phyloP scores from a whole-genome alignment of 306 rosid species.

The Cicer pinnatifidum region DNA sequence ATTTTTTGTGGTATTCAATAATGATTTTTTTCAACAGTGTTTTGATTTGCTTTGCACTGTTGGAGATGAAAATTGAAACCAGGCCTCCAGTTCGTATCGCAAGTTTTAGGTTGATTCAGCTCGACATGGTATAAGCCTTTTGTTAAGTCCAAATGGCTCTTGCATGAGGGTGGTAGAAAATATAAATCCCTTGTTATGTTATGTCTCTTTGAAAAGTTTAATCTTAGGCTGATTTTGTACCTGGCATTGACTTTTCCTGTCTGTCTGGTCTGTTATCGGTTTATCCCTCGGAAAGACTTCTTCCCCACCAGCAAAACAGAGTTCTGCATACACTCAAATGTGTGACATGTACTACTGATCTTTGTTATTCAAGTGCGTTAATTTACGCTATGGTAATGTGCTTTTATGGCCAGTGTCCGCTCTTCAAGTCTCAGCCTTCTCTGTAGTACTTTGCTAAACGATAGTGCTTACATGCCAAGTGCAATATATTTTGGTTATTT shows the following conservation, averaged over 20 bases:
- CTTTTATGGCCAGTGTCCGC: constrained; percentile 4
- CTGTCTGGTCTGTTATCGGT: not conserved
- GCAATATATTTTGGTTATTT: constrained; percentile 15
- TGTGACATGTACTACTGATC: not conserved
- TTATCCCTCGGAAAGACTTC: not conserved
- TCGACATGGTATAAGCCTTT: not conserved
- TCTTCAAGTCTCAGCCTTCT: constrained; percentile 18
- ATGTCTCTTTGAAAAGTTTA: not conserved
- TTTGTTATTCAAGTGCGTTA: constrained; percentile 16
- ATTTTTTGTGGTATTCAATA: not conserved
- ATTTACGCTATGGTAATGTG: constrained; percentile 22
- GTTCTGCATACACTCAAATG: constrained; percentile 4
- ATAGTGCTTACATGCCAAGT: constrained; percentile 1
- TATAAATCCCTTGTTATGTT: constrained; percentile 33
- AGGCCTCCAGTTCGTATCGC: not conserved
- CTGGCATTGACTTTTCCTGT: constrained; percentile 7
- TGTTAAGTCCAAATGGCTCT: not conserved
- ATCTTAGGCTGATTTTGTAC: constrained; percentile 8
- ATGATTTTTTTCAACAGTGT: not conserved
- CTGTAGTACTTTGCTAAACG: constrained; percentile 13
- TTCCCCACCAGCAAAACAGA: constrained; percentile 6
- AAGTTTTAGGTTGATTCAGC: constrained; percentile 17
- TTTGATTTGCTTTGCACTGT: not conserved
- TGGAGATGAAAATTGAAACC: constrained; percentile 7
- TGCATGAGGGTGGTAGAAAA: not conserved